Evolutionary conservation across 305 asterid genomes (phyloP), one percentile per base, ranked within the genome.

Genomic region (Rubia balearica): DNA sequence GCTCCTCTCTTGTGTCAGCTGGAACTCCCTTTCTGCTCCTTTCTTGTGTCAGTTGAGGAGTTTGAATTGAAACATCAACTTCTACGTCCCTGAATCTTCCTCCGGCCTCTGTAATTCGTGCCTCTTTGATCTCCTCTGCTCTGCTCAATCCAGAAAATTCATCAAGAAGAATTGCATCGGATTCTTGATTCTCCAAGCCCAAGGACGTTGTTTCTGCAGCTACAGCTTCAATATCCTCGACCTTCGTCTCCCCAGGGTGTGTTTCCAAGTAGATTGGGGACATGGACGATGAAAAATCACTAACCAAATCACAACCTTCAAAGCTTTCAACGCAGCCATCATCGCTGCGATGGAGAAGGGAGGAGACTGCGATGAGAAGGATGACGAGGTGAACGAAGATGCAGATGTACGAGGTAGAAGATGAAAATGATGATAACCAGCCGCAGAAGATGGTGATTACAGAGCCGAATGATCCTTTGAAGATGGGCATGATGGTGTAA

Each of bases 311-410:
- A 49, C 62, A 59, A 33, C 8, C 41, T 22, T 55, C 59, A 17
- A 21, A 21, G 30, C 55, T 9, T 7, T 36, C 21, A 53, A 14
- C 30, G 24, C 55, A 33, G 70, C 3, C 38, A 19, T 61, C 73
- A 46, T 48, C 60, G 5, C 30, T 74, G 56, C 19, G 71, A 67
- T 82, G 75, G 49, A 61, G 51, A 65, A 38, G 22, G 4, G 84
- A 75, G 41, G 81, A 70, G 68, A 59, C 76, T 5, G n/a, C 62
- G 22, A 82, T 79, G 59, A 82, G 75, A n/a, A 79, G 14, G 41
- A 82, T 73, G 60, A 77, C 57, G 17, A 70, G 65, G 66, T 77
- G 60, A 71, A 75, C 70, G 63, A 74, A 59, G 14, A 77, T 12
- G 30, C 41, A 42, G 4, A 72, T 77, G 65, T 33, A 72, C 12